Evolutionary conservation across 129 eudicot genomes (phyloP), one percentile per base, ranked within the genome.

Genomic region (Centrapalus pauciflorus): DNA sequence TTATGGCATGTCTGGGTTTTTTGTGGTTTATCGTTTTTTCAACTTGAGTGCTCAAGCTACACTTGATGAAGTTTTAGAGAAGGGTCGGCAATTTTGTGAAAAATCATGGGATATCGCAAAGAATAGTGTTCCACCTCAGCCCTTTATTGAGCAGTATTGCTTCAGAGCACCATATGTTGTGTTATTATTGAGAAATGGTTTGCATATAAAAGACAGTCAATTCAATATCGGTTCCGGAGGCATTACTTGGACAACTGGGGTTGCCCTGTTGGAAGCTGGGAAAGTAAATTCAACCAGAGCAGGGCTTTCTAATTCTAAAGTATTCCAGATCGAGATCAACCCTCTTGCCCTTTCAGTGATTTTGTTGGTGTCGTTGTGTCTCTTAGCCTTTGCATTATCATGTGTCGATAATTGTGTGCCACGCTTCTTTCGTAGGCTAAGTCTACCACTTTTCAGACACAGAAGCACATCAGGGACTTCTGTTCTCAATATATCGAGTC

Each of bases 191-290:
- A 86, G 99, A 75, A 87, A 94, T 73, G 99, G 99, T 23, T 64
- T 94, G 80, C 97, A 89, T 40, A 86, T 94, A 69, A 79, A 79
- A 62, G 99, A 89, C 26, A 73, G 79, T 65, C 77, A 84, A 32
- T 88, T 89, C 11, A 74, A 43, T 32, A 78, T 94, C 69, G 99
- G 96, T 69, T 94, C 99, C 23, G 99, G 99, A 59, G 90, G 99
- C 55, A 89, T 87, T 71, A 89, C 99, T 28, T 94, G 99, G 99
- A 89, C 99, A 4, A 89, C 84, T 55, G 99, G 99, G 46, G 99
- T 89, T 78, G 99, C 99, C 10, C 75, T 94, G 21, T 67, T 82
- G 78, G 99, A 94, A 84, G 95, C 88, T 50, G 99, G 97, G 43
- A 94, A 80, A 72, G 83, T 81, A 12, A 71, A 78, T 80, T 67